Conservation (phyloP, 306 rosid species). For the Rubus idaeus region DNA sequence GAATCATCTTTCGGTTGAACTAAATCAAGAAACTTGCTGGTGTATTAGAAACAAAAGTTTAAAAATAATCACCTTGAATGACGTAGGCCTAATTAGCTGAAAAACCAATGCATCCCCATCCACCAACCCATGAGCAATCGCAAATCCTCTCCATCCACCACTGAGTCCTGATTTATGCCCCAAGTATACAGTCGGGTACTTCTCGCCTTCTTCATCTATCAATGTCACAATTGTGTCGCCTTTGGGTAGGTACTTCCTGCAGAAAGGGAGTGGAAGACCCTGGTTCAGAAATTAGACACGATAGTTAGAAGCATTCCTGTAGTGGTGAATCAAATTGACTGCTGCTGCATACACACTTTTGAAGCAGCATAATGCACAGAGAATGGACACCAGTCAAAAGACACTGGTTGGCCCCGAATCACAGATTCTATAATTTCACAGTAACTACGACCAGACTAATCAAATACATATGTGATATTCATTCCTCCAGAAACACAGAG, state of each 20-base stretch:
- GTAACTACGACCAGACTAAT: background rate
- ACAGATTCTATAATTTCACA: background rate
- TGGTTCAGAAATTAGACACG: conserved; percentile 22
- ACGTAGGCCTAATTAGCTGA: conserved; percentile 51
- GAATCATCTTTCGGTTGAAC: background rate
- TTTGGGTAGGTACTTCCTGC: conserved; percentile 49
- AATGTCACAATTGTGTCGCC: conserved; percentile 41
- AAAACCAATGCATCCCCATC: conserved; percentile 84
- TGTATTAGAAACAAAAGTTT: background rate
- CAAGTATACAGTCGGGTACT: conserved; percentile 54
- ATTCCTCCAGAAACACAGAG: background rate
- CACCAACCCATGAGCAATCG: conserved; percentile 70
- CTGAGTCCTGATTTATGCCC: conserved; percentile 57
- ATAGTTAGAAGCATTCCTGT: background rate
- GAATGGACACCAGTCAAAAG: background rate
- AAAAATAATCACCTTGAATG: conserved; percentile 64
- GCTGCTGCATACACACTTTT: background rate
- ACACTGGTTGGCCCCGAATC: background rate
- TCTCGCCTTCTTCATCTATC: conserved; percentile 60
- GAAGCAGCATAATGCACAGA: background rate
- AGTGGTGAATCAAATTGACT: background rate
- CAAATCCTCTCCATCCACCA: conserved; percentile 81
- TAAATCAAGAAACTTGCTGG: background rate
- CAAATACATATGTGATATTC: background rate
- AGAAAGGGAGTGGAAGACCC: conserved; percentile 67